Percentiles rank a stretch among this genome's conserved stretches.
Conservation (phyloP, 371 early-diverging fungal genomes). For the Vairimorpha necatrix region DNA sequence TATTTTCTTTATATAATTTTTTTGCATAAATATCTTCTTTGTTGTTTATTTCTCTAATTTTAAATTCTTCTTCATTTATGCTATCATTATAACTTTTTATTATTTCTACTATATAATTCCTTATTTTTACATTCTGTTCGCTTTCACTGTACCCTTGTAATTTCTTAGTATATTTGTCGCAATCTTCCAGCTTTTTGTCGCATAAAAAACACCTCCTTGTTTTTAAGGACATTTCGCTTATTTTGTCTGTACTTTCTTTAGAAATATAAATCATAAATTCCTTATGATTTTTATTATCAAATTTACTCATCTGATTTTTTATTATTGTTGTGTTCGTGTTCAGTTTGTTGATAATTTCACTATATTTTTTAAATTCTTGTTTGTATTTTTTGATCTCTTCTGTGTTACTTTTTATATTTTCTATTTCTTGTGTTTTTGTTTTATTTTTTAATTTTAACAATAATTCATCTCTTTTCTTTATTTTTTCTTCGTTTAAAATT, state of each 20-base stretch:
- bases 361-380: background rate
- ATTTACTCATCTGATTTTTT: background rate
- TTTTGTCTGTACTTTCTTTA: background rate
- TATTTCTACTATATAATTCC: too few species aligned
- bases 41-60: too few species aligned
- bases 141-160: background rate
- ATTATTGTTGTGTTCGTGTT: background rate
- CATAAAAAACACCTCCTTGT: background rate
- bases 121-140: background rate
- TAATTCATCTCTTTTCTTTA: background rate
- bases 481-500: constrained; percentile 11
- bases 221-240: background rate
- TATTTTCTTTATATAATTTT: background rate
- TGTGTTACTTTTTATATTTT: background rate
- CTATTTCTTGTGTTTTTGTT: background rate
- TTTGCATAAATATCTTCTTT: background rate
- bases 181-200: background rate
- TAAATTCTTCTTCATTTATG: background rate
- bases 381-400: background rate
- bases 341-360: background rate
- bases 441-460: background rate
- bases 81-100: too few species aligned
- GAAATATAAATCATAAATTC: background rate
- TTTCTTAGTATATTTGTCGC: background rate
- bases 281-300: background rate